Evolutionary conservation across 768 basidiomycete genomes (phyloP).

Genomic region (Lentinula detonsa): DNA sequence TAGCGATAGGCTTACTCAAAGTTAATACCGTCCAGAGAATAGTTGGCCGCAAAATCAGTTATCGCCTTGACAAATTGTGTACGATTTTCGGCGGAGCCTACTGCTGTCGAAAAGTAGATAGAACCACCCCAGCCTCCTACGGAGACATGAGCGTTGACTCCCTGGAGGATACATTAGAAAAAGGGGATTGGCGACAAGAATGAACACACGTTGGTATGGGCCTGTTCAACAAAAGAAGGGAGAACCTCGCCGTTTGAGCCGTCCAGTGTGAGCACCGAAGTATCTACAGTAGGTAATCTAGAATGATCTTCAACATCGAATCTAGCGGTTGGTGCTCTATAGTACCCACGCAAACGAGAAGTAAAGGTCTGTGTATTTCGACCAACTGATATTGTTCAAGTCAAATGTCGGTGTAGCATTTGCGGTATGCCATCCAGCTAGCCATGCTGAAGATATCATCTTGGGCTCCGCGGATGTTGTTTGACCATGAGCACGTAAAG

Average conservation of each 20-base stretch:
- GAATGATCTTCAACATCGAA: neutral
- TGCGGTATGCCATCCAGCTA: conserved; percentile 58
- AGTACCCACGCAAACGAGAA: conserved; percentile 66
- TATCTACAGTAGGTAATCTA: conserved; percentile 33
- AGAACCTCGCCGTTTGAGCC: conserved; percentile 45
- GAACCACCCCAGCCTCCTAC: conserved; percentile 73
- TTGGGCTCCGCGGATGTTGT: neutral
- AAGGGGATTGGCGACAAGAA: neutral
- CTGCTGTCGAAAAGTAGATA: conserved; percentile 53
- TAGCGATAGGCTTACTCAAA: conserved; percentile 32
- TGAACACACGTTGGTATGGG: conserved; percentile 33
- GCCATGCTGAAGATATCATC: conserved; percentile 52
- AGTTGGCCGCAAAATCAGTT: conserved; percentile 40
- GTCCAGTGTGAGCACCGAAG: conserved; percentile 25
- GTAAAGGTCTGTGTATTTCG: conserved; percentile 58
- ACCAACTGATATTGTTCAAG: conserved; percentile 55
- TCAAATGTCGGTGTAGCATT: conserved; percentile 29
- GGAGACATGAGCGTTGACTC: conserved; percentile 51
- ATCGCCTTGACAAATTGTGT: conserved; percentile 61
- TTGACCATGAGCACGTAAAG: neutral
- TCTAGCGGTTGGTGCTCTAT: neutral
- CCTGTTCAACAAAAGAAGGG: conserved; percentile 49
- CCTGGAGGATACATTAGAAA: conserved; percentile 23
- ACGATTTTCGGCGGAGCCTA: conserved; percentile 53
- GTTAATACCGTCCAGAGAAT: conserved; percentile 55